Conservation (phyloP, 2,329 filamentous ascomycete species). For the Lanzia echinophila region DNA sequence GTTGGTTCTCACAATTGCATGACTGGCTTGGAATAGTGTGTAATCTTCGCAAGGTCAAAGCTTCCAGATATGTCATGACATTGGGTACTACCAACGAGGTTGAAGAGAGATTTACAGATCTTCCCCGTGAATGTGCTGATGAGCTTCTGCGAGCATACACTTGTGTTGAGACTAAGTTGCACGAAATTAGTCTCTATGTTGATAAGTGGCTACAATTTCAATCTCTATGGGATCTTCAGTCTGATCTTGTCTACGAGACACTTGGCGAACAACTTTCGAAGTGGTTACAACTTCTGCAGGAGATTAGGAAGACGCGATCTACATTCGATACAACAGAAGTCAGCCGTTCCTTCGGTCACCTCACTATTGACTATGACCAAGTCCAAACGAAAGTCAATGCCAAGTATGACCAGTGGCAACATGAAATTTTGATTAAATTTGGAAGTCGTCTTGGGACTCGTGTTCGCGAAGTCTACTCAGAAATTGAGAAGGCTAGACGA, state of each 20-base stretch:
- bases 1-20: slow-evolving; percentile 89
- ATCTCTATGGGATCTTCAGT: slow-evolving; percentile 94
- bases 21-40: slow-evolving; percentile 91
- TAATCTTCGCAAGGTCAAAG: slow-evolving; percentile 89
- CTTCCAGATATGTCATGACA: slow-evolving; percentile 88
- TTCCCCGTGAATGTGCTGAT: slow-evolving; percentile 76
- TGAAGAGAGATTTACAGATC: slow-evolving; percentile 70
- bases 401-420: slow-evolving; percentile 99
- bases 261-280: slow-evolving; percentile 85
- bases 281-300: slow-evolving; percentile 93
- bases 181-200: slow-evolving; percentile 75
- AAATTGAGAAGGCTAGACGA: slow-evolving; percentile 83
- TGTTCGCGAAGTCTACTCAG: slow-evolving; percentile 86
- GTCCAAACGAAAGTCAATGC: slow-evolving; percentile 98
- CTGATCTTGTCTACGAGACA: slow-evolving; percentile 88
- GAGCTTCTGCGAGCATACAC: slow-evolving; percentile 74
- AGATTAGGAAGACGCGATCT: slow-evolving; percentile 88
- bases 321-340: slow-evolving; percentile 98
- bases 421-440: slow-evolving; percentile 93
- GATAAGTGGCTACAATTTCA: slow-evolving; percentile 99
- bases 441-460: slow-evolving; percentile 79
- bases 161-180: slow-evolving; percentile 75
- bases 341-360: slow-evolving; percentile 84
- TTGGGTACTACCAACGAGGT: slow-evolving; percentile 60
- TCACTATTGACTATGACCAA: slow-evolving; percentile 96